A percentile compares a stretch with the other conserved stretches of the same genome.
phyloP scores from a whole-genome alignment of 192 early-diverging fungal species.

The Allomyces macrogynus region DNA sequence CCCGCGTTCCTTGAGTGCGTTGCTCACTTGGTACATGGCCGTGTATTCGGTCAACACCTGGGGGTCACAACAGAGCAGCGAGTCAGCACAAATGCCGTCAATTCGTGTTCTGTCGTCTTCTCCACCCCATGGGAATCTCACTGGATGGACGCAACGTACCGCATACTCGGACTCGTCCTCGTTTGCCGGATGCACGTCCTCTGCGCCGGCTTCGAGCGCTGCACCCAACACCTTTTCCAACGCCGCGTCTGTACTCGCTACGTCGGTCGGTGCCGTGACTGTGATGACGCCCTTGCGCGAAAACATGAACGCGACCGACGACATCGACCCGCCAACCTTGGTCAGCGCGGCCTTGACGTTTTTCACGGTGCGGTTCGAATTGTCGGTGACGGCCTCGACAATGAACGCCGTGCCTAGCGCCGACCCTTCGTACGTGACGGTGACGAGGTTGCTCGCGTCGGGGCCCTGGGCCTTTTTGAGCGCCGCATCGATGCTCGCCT shows the following conservation, averaged over 20 bases:
- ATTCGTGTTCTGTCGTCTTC: background rate
- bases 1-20: constrained; percentile 16
- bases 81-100: background rate
- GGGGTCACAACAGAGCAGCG: background rate
- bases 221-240: constrained; percentile 34
- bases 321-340: constrained; percentile 31
- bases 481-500: constrained; percentile 45
- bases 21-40: constrained; percentile 22
- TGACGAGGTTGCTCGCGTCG: constrained; percentile 18
- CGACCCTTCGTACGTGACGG: constrained; percentile 40
- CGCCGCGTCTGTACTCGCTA: constrained; percentile 16
- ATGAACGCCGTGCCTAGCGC: constrained; percentile 38
- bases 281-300: constrained; percentile 36
- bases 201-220: constrained; percentile 34
- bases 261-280: constrained; percentile 10
- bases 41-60: constrained; percentile 29
- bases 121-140: constrained; percentile 5
- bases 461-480: constrained; percentile 32
- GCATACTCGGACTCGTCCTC: constrained; percentile 20
- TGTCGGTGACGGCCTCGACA: constrained; percentile 39
- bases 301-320: constrained; percentile 48
- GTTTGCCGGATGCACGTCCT: constrained; percentile 32
- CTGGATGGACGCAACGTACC: too few species aligned
- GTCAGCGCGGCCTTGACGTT: constrained; percentile 34
- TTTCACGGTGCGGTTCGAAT: constrained; percentile 38